Evolutionary conservation across 768 basidiomycete species (phyloP).

Genomic region (Clavulina sp.): DNA sequence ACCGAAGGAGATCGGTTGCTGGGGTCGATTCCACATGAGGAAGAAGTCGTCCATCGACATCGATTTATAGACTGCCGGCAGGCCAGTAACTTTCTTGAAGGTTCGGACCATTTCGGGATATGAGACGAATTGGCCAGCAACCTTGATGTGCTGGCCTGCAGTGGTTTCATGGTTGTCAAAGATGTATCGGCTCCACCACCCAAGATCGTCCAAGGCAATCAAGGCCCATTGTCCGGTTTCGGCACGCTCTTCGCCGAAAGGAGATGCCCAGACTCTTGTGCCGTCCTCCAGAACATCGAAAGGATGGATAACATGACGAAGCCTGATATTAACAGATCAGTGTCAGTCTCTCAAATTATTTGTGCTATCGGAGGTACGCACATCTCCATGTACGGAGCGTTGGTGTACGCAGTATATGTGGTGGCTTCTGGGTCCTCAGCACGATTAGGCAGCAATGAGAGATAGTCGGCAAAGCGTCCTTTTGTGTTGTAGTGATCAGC

Average conservation of each 20-base stretch:
- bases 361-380: not conserved
- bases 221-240: constrained; percentile 23
- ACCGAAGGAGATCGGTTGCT: constrained; percentile 19
- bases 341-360: not conserved
- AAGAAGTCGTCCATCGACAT: constrained; percentile 22
- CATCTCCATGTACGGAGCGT: constrained; percentile 28
- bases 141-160: constrained; percentile 22
- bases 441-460: constrained; percentile 21
- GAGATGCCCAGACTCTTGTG: constrained; percentile 24
- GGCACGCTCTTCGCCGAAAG: constrained; percentile 20
- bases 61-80: constrained; percentile 20
- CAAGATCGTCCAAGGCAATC: constrained; percentile 25
- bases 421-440: constrained; percentile 10
- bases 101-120: constrained; percentile 24
- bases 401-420: constrained; percentile 23
- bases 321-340: not conserved
- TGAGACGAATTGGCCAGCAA: constrained; percentile 23
- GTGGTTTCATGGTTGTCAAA: constrained; percentile 23
- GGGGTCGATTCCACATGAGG: constrained; percentile 16
- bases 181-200: constrained; percentile 25
- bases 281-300: constrained; percentile 20
- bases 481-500: constrained; percentile 27
- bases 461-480: constrained; percentile 25
- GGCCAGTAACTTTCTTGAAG: constrained; percentile 24
- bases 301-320: not conserved